Evolutionary conservation across 306 rosid species (phyloP).

Genomic region (Calophaca sinica): DNA sequence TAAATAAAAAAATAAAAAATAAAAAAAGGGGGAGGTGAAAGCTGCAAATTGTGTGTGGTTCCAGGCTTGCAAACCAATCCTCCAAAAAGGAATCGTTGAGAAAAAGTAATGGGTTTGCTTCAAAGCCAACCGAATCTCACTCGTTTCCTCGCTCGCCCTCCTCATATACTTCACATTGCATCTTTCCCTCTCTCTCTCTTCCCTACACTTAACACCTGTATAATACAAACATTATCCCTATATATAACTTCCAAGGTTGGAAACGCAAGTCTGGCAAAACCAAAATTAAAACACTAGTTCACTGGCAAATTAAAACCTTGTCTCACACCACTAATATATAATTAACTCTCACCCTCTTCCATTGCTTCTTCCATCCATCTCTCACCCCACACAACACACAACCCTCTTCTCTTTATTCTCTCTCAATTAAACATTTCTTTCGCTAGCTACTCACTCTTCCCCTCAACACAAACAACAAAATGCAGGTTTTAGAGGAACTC

Average conservation of each 20-base stretch:
- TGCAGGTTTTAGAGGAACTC: conserved; percentile 52
- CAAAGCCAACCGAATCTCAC: conserved; percentile 98
- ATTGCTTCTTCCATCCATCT: not conserved
- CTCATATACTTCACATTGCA: conserved; percentile 62
- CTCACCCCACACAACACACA: not conserved
- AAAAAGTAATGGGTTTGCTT: conserved; percentile 96
- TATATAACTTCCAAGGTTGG: conserved; percentile 68
- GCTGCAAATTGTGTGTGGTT: conserved; percentile 64
- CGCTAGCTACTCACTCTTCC: not conserved
- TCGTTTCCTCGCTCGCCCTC: conserved; percentile 73
- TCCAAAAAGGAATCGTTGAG: conserved; percentile 87
- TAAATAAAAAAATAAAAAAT: not conserved
- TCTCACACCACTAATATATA: conserved; percentile 44
- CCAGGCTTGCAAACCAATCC: conserved; percentile 94
- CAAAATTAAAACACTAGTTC: conserved; percentile 54
- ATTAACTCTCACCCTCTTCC: conserved; percentile 47
- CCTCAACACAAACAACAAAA: not conserved
- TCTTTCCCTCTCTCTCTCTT: conserved; percentile 46
- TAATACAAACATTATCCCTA: conserved; percentile 30
- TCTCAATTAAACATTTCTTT: not conserved
- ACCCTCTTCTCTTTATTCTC: conserved; percentile 11
- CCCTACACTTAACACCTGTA: conserved; percentile 30
- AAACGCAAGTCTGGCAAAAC: conserved; percentile 57
- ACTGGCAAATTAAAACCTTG: conserved; percentile 31
- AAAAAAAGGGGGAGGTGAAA: conserved; percentile 18